Percentiles rank a stretch among this genome's conserved stretches.
Evolutionary conservation across 2,329 filamentous ascomycete genomes (phyloP).

Genomic region (Cordyceps pruinosa): DNA sequence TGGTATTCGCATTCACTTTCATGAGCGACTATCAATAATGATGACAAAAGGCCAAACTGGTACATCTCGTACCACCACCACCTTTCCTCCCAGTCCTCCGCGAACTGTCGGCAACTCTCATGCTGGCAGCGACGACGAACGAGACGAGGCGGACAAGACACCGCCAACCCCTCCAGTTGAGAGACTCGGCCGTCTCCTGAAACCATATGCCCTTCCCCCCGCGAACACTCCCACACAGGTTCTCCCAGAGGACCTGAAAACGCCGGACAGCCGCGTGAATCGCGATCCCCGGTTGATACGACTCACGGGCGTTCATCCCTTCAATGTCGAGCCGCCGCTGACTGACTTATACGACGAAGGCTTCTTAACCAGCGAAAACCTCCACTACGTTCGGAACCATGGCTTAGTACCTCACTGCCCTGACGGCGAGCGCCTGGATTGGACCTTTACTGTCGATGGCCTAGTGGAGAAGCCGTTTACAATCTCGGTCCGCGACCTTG

Average conservation of each 20-base stretch:
- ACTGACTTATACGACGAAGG: constrained; percentile 70
- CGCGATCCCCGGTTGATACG: constrained; percentile 77
- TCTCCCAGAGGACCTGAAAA: constrained; percentile 70
- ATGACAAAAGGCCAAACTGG: not conserved
- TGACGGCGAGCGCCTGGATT: constrained; percentile 66
- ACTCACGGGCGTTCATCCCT: constrained; percentile 81
- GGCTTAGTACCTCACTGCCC: constrained; percentile 70
- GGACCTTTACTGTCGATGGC: constrained; percentile 79
- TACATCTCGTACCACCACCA: not conserved
- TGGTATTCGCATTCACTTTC: not conserved
- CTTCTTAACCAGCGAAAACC: constrained; percentile 77
- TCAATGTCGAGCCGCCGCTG: constrained; percentile 82
- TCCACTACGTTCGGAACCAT: constrained; percentile 92
- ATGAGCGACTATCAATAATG: not conserved
- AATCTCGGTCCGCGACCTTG: constrained; percentile 64
- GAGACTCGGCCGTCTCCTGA: constrained; percentile 15
- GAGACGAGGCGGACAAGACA: constrained; percentile 9
- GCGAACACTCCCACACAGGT: constrained; percentile 53
- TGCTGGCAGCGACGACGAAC: constrained; percentile 27
- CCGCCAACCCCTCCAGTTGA: constrained; percentile 7
- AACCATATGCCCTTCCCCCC: constrained; percentile 61
- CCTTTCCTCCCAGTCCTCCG: constrained; percentile 10
- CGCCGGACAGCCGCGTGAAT: constrained; percentile 74
- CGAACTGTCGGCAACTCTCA: constrained; percentile 23
- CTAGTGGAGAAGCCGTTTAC: constrained; percentile 71